Evolutionary conservation across 805 yeast species (phyloP).

Genomic region (Starmera caribaea): DNA sequence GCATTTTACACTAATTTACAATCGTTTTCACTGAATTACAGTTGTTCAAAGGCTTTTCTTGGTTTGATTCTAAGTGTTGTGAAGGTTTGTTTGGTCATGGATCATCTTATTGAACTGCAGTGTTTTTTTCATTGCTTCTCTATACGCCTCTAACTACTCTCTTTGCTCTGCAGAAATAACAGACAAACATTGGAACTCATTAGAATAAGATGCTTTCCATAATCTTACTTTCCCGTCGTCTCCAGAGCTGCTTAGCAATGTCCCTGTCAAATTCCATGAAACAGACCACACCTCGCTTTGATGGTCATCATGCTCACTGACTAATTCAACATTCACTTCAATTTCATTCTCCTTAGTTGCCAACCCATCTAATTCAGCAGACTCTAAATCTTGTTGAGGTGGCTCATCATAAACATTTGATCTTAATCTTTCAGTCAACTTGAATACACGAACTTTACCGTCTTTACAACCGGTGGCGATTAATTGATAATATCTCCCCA

Average conservation of each 20-base stretch:
- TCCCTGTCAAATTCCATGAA: conserved; percentile 90
- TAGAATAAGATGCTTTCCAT: conserved; percentile 84
- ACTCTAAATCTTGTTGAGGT: conserved; percentile 9
- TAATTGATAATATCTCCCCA: conserved; percentile 82
- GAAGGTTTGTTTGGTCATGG: too few species aligned
- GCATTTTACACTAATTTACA: too few species aligned
- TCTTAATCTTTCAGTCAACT: conserved; percentile 39
- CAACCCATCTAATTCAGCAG: conserved; percentile 10
- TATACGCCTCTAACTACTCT: not conserved
- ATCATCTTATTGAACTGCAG: too few species aligned
- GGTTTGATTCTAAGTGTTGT: too few species aligned
- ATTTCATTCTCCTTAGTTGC: conserved; percentile 17
- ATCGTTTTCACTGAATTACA: too few species aligned
- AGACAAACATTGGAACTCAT: conserved; percentile 87
- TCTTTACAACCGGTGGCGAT: conserved; percentile 96
- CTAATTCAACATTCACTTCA: conserved; percentile 38
- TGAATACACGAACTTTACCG: conserved; percentile 82
- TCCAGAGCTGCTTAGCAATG: conserved; percentile 86
- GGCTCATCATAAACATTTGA: not conserved
- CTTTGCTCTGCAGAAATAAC: conserved; percentile 55
- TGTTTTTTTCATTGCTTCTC: too few species aligned
- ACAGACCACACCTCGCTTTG: conserved; percentile 93
- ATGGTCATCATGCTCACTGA: conserved; percentile 68
- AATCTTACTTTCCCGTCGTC: conserved; percentile 88
- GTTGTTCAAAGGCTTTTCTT: too few species aligned